These are phyloP conservation scores for Sporothrix dimorphospora DNA, from an alignment of 2,329 filamentous ascomycete species.

Conservation along the genomic window DNA sequence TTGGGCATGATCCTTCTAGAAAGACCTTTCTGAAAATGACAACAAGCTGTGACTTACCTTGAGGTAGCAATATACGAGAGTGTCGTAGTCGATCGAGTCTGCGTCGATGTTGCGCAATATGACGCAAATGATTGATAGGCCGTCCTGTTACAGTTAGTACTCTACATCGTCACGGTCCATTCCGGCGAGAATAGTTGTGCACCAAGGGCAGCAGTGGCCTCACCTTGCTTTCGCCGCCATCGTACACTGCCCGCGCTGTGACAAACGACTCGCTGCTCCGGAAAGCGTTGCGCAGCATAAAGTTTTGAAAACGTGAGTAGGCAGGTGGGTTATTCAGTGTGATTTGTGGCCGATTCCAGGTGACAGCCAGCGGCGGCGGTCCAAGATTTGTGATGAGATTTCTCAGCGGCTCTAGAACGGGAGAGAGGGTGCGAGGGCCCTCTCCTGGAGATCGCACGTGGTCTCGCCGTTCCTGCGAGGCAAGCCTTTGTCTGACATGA, in stretches of 20 bases:
- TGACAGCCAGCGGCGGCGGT: slow-evolving; percentile 68
- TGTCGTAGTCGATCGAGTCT: slow-evolving; percentile 67
- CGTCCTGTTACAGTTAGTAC: slow-evolving; percentile 51
- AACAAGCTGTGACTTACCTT: slow-evolving; percentile 51
- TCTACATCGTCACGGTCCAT: background rate
- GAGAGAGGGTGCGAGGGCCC: slow-evolving; percentile 54
- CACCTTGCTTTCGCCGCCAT: slow-evolving; percentile 71
- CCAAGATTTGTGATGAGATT: slow-evolving; percentile 68
- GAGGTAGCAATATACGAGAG: slow-evolving; percentile 67
- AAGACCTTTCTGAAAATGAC: background rate
- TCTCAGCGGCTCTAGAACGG: slow-evolving; percentile 62
- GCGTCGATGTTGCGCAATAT: slow-evolving; percentile 69
- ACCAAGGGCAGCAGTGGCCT: background rate
- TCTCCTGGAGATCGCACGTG: slow-evolving; percentile 60
- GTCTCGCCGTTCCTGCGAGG: slow-evolving; percentile 61
- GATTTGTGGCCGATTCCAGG: slow-evolving; percentile 70
- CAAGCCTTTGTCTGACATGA: slow-evolving; percentile 66
- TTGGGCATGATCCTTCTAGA: background rate
- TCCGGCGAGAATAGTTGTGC: background rate
- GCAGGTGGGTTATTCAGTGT: slow-evolving; percentile 63
- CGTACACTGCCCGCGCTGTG: slow-evolving; percentile 68
- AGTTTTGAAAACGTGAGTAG: slow-evolving; percentile 71
- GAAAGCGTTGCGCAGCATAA: slow-evolving; percentile 72
- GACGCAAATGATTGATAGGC: slow-evolving; percentile 68
- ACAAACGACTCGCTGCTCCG: slow-evolving; percentile 66